These are phyloP conservation scores for Penicillium sumatraense DNA, from an alignment of 2,329 filamentous ascomycete genomes.

Conservation along the genomic window DNA sequence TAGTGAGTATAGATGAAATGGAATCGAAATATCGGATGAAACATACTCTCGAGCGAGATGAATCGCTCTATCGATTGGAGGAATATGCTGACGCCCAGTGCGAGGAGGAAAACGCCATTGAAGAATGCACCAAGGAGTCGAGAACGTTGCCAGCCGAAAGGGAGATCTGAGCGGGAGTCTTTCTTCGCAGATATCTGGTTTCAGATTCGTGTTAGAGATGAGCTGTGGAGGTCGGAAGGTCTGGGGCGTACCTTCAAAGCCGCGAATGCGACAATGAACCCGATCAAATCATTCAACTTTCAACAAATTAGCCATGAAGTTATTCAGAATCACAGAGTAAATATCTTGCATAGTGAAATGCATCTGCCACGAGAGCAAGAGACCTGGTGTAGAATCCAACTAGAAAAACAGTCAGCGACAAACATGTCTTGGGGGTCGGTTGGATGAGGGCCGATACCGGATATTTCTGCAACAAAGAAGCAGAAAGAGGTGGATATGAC, in stretches of 20 bases:
- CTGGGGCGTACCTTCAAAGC: constrained; percentile 63
- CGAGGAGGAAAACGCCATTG: constrained; percentile 75
- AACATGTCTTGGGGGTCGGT: neutral
- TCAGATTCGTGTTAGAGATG: no score
- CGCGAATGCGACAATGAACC: constrained; percentile 67
- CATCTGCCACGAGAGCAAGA: constrained; percentile 72
- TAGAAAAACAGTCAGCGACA: constrained; percentile 22
- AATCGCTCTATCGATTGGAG: constrained; percentile 71
- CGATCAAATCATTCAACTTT: constrained; percentile 70
- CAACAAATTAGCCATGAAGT: neutral
- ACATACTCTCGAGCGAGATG: constrained; percentile 13
- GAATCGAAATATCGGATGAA: neutral
- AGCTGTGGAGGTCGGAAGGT: no score
- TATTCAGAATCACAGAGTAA: no score
- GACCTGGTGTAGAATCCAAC: constrained; percentile 71
- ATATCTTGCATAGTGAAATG: constrained; percentile 71
- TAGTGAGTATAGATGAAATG: neutral
- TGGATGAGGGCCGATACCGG: neutral
- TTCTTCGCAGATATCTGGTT: constrained; percentile 41
- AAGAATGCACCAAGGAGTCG: constrained; percentile 74
- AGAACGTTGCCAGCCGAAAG: constrained; percentile 50
- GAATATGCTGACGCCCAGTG: constrained; percentile 70
- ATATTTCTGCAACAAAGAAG: constrained; percentile 11
- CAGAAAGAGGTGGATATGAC: constrained; percentile 6
- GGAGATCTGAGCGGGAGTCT: constrained; percentile 10